Percentiles rank a stretch among this genome's conserved stretches.
Evolutionary conservation across 2,329 filamentous ascomycete genomes (phyloP).

Genomic region (Aureobasidium leucospermi): DNA sequence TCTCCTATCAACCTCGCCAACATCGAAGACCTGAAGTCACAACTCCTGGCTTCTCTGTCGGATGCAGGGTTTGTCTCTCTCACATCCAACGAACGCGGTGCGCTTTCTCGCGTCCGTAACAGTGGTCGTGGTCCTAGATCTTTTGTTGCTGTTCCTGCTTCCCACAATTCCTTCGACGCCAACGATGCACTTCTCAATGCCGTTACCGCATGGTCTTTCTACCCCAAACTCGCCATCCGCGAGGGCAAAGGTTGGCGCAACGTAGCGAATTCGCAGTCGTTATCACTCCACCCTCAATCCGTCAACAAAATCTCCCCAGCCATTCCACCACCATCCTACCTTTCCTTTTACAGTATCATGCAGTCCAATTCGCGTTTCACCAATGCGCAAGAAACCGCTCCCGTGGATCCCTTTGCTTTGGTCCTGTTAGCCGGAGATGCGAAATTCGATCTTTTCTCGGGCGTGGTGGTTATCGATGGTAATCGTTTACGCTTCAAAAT

Average conservation of each 20-base stretch:
- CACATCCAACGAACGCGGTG: constrained; percentile 62
- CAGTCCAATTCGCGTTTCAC: constrained; percentile 75
- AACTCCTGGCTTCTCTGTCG: constrained; percentile 74
- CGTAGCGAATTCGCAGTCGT: constrained; percentile 83
- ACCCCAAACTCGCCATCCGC: constrained; percentile 80
- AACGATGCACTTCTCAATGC: constrained; percentile 74
- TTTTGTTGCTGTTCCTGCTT: constrained; percentile 76
- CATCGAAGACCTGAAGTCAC: constrained; percentile 92
- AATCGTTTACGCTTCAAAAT: constrained; percentile 79
- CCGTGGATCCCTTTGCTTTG: constrained; percentile 65
- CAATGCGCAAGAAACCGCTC: constrained; percentile 76
- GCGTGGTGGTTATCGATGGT: constrained; percentile 78
- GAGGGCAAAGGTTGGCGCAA: constrained; percentile 87
- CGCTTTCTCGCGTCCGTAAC: constrained; percentile 62
- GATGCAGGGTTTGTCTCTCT: constrained; percentile 79
- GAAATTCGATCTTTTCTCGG: constrained; percentile 83
- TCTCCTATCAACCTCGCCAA: constrained; percentile 81
- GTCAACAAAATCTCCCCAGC: constrained; percentile 61
- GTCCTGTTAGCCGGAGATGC: constrained; percentile 81
- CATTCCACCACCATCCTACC: constrained; percentile 57
- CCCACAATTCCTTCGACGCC: constrained; percentile 66
- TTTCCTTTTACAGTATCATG: constrained; percentile 97
- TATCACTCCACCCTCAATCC: constrained; percentile 79
- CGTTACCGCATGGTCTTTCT: constrained; percentile 89
- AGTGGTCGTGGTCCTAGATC: constrained; percentile 55